Evolutionary conservation across 495 filamentous ascomycete genomes (phyloP).

Genomic region (Aspergillus sclerotiicarbonarius): DNA sequence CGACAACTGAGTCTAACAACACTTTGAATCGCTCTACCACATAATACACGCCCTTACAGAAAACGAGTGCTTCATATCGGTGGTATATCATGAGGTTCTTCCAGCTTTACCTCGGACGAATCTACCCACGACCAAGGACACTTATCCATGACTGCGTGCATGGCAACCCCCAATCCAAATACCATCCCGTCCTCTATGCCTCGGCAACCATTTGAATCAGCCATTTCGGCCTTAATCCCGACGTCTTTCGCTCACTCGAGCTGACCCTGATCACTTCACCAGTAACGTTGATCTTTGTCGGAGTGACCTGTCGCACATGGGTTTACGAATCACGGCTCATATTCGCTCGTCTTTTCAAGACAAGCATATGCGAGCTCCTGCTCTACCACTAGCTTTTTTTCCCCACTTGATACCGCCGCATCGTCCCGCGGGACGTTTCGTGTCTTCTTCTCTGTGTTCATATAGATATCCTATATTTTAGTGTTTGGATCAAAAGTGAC

Average conservation of each 20-base stretch:
- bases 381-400: background rate
- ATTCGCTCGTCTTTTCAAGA: background rate
- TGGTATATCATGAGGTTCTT: background rate
- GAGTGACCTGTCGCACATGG: no score
- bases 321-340: background rate
- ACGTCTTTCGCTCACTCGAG: no score
- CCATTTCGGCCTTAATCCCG: no score
- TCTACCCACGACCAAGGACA: background rate
- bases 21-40: background rate
- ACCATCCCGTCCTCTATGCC: no score
- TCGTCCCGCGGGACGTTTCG: background rate
- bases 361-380: background rate
- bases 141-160: background rate
- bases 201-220: no score
- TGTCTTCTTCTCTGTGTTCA: slow-evolving; percentile 12
- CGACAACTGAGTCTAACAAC: background rate
- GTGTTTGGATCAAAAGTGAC: background rate
- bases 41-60: background rate
- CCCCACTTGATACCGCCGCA: slow-evolving; percentile 2
- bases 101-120: background rate
- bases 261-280: no score
- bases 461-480: slow-evolving; percentile 3
- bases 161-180: no score
- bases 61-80: background rate
- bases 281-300: no score